Evolutionary conservation across 2,329 filamentous ascomycete species (phyloP).

Genomic region (Sarocladiaceae sp.): DNA sequence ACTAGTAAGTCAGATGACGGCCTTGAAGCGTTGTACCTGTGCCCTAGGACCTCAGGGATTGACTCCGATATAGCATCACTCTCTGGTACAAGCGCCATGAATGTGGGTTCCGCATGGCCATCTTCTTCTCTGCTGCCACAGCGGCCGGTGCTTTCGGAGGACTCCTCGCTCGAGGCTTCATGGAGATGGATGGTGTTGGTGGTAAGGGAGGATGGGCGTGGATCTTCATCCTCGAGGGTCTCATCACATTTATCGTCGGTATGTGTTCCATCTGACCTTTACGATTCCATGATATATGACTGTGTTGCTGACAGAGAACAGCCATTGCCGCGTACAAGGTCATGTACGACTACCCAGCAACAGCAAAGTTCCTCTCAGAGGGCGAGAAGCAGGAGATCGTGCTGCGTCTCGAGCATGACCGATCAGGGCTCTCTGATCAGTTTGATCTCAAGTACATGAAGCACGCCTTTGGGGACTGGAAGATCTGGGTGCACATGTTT

Average conservation of each 20-base stretch:
- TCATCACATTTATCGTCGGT: conserved; percentile 39
- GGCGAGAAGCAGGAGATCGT: conserved; percentile 37
- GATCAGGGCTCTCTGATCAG: conserved; percentile 45
- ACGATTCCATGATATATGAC: background rate
- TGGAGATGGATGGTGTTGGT: conserved; percentile 48
- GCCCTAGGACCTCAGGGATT: no score
- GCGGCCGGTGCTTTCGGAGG: conserved; percentile 58
- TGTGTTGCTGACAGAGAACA: no score
- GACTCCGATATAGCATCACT: conserved; percentile 35
- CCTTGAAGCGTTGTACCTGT: no score
- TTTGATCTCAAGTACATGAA: conserved; percentile 49
- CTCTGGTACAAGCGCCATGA: conserved; percentile 56
- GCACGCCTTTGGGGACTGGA: conserved; percentile 49
- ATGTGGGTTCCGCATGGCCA: conserved; percentile 53
- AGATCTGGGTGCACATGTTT: conserved; percentile 48
- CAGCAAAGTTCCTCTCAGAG: conserved; percentile 40
- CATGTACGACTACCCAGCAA: conserved; percentile 54
- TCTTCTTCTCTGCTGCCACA: conserved; percentile 52
- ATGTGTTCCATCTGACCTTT: conserved; percentile 10
- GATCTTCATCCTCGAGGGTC: conserved; percentile 70
- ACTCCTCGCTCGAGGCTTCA: conserved; percentile 52
- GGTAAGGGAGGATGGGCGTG: conserved; percentile 61
- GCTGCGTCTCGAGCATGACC: conserved; percentile 35
- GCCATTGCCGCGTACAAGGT: conserved; percentile 43
- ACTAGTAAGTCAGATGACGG: conserved; percentile 31